Evolutionary conservation across 441 rosid species (phyloP), one percentile per base, ranked within the genome.

Genomic region (Euphorbia corollata): DNA sequence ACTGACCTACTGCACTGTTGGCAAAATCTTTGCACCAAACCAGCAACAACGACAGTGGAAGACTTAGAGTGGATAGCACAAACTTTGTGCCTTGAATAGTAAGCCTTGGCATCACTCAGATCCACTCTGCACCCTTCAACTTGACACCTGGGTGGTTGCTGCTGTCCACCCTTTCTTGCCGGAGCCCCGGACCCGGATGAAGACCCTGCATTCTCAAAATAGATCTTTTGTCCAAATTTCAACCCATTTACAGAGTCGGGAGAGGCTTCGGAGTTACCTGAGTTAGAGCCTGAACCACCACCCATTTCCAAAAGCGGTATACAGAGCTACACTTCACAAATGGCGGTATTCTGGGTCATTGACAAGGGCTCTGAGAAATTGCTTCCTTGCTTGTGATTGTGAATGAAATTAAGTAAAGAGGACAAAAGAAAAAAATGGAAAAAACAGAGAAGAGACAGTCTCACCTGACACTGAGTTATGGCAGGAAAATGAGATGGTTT

Each of bases 1-100:
- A 73, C 75, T 47, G 75, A 94, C 99, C 97, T 88, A 88, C 99
- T 91, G 68, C 99, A 94, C 85, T 94, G 98, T 65, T 94, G 99
- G 74, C 99, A 94, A 72, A 94, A 94, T 73, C 99, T 85, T 78
- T 91, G 98, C 74, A 79, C 81, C 69, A 94, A 77, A 64, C 98
- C 98, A 70, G 83, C 79, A 74, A 94, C 97, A 75, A 84, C 67
- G 74, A 94, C 99, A 69, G 72, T 79, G 48, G 98, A 79, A 64
- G 94, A 78, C 74, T 94, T 94, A 12, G 99, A 89, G 72, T 94
- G 99, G 82, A 83, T 71, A 11, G 82, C 73, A 75, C 99, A 94
- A 24, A 94, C 97, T 80, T 87, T 94, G 60, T 94, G 99, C 81
- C 93, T 84, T 0, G 90, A 82, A 82, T 94, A 87, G 74, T 91